These are phyloP conservation scores for Arthroderma sp. DNA, from an alignment of 2,329 filamentous ascomycete genomes.

Conservation along the genomic window DNA sequence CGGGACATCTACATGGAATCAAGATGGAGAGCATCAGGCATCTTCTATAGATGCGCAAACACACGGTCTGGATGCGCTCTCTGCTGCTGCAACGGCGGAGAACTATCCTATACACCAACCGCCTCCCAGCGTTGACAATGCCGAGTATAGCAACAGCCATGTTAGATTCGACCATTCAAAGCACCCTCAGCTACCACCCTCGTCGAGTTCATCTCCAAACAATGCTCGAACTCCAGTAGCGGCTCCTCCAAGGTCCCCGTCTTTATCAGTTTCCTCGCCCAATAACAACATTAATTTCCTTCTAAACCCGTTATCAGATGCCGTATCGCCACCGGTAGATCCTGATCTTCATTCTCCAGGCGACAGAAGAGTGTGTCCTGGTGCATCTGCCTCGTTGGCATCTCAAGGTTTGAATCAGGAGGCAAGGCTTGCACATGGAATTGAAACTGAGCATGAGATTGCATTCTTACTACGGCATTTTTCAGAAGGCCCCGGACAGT, in stretches of 20 bases:
- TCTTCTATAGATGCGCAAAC: conserved; percentile 27
- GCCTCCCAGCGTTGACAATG: conserved; percentile 8
- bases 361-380: not conserved
- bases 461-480: conserved; percentile 51
- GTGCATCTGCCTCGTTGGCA: not conserved
- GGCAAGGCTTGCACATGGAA: conserved; percentile 10
- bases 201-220: conserved; percentile 23
- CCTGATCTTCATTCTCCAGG: not conserved
- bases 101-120: conserved; percentile 20
- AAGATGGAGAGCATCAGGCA: conserved; percentile 17
- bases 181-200: conserved; percentile 16
- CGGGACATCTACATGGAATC: conserved; percentile 24
- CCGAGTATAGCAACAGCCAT: conserved; percentile 18
- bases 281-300: conserved; percentile 46
- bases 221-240: conserved; percentile 25
- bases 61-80: conserved; percentile 44
- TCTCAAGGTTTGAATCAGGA: not conserved
- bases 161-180: conserved; percentile 16
- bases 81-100: conserved; percentile 39
- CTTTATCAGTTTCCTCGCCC: conserved; percentile 33
- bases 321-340: not conserved
- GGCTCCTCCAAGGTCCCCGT: conserved; percentile 29
- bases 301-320: conserved; percentile 33
- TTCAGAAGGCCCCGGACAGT: conserved; percentile 47
- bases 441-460: conserved; percentile 43